Percentiles rank a stretch among this genome's conserved stretches.
Conservation (phyloP, 768 basidiomycete species). For the Lentinula edodes region DNA sequence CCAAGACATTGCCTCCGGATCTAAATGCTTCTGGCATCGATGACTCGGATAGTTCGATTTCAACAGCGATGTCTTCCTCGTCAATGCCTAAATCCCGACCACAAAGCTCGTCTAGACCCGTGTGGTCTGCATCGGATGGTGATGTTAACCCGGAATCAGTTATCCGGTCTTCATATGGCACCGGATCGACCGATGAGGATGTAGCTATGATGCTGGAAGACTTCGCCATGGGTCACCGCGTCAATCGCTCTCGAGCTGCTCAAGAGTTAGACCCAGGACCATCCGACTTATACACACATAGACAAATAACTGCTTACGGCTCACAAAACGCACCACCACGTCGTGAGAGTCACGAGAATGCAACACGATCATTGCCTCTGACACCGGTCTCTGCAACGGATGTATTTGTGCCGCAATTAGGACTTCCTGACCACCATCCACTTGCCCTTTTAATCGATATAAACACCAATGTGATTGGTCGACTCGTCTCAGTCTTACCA, state of each 20-base stretch:
- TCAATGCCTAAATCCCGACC: constrained; percentile 4
- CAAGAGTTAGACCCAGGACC: constrained; percentile 11
- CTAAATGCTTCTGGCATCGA: background rate
- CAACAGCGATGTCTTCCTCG: constrained; percentile 5
- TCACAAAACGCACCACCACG: background rate
- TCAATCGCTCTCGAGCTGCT: constrained; percentile 14
- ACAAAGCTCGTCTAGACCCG: background rate
- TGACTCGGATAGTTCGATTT: background rate
- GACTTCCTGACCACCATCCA: constrained; percentile 15
- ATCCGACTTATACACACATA: constrained; percentile 2
- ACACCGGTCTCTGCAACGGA: background rate
- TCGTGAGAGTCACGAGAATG: background rate
- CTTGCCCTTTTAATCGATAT: constrained; percentile 18
- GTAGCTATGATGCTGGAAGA: constrained; percentile 22
- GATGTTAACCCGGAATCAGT: background rate
- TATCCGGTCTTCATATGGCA: constrained; percentile 15
- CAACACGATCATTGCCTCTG: background rate
- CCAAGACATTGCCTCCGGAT: constrained; percentile 7
- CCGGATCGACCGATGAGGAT: constrained; percentile 18
- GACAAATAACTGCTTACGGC: background rate
- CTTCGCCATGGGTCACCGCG: constrained; percentile 9
- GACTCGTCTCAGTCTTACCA: constrained; percentile 14
- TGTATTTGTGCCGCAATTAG: background rate
- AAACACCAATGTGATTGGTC: constrained; percentile 12
- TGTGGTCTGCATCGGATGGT: background rate